phyloP scores from a whole-genome alignment of 139 green algal genomes.

The Nannochloris sp. region DNA sequence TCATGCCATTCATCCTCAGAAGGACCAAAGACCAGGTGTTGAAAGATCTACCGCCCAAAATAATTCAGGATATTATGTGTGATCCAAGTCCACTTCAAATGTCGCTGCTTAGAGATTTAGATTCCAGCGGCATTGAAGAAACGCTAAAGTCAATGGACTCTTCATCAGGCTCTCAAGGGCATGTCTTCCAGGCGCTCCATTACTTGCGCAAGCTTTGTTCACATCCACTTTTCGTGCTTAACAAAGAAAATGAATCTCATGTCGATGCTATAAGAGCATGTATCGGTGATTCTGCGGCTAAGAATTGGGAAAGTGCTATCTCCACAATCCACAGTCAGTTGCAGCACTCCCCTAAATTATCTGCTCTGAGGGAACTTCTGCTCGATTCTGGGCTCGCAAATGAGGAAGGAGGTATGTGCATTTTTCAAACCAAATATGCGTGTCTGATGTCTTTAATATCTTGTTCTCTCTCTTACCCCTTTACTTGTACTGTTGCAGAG shows the following conservation, averaged over 20 bases:
- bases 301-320: conserved; percentile 19
- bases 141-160: background rate
- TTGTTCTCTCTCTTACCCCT: no score
- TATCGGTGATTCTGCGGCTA: conserved; percentile 1
- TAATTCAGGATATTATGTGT: conserved; percentile 85
- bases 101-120: conserved; percentile 77
- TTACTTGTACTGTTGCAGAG: background rate
- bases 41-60: conserved; percentile 91
- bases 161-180: background rate
- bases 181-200: conserved; percentile 63
- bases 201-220: conserved; percentile 93
- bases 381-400: conserved; percentile 61
- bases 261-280: conserved; percentile 24
- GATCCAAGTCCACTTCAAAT: conserved; percentile 74
- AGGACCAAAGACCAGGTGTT: conserved; percentile 93
- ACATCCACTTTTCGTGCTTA: conserved; percentile 83
- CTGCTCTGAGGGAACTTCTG: conserved; percentile 81
- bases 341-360: conserved; percentile 84
- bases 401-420: conserved; percentile 1
- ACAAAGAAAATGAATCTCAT: conserved; percentile 52
- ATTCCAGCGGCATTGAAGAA: conserved; percentile 6
- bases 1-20: conserved; percentile 93
- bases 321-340: conserved; percentile 29
- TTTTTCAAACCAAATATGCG: no score
- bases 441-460: no score